Percentiles rank a stretch among this genome's conserved stretches.
Evolutionary conservation across 2,329 filamentous ascomycete genomes (phyloP).

Genomic region (Graphiopsis chlorocephala): DNA sequence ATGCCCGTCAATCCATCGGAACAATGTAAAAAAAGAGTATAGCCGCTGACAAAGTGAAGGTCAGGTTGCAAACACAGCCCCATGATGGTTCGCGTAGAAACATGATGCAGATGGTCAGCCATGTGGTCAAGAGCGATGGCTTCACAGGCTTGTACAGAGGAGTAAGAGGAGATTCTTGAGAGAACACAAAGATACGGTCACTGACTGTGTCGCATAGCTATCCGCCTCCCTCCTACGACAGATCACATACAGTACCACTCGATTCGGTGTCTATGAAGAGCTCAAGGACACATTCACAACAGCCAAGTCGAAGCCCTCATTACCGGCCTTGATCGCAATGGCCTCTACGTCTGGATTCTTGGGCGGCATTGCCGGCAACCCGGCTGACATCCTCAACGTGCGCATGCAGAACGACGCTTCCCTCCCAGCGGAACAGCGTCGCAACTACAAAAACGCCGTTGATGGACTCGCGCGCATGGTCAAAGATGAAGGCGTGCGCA

Average conservation of each 20-base stretch:
- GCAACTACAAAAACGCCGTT: constrained; percentile 86
- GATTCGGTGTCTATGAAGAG: constrained; percentile 95
- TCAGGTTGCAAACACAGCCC: constrained; percentile 81
- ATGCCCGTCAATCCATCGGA: constrained; percentile 18
- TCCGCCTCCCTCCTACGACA: constrained; percentile 91
- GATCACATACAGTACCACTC: constrained; percentile 88
- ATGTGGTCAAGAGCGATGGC: constrained; percentile 75
- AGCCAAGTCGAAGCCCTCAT: constrained; percentile 55
- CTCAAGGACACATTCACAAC: constrained; percentile 70
- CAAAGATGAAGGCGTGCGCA: constrained; percentile 72
- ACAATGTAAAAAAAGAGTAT: background rate
- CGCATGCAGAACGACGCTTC: constrained; percentile 95
- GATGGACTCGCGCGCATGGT: constrained; percentile 85
- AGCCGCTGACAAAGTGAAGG: constrained; percentile 47
- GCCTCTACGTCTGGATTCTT: constrained; percentile 80
- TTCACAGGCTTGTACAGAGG: constrained; percentile 82
- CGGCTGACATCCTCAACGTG: constrained; percentile 93
- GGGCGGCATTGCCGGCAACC: constrained; percentile 87
- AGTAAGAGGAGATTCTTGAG: constrained; percentile 39
- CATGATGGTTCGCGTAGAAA: constrained; percentile 68
- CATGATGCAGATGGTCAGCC: constrained; percentile 81
- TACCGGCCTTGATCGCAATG: constrained; percentile 72
- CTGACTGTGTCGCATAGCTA: constrained; percentile 49
- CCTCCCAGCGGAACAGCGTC: constrained; percentile 67
- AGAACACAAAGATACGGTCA: background rate